A percentile compares a stretch with the other conserved stretches of the same genome.
Evolutionary conservation across 441 rosid species (phyloP).

Genomic region (Populus hybrid): DNA sequence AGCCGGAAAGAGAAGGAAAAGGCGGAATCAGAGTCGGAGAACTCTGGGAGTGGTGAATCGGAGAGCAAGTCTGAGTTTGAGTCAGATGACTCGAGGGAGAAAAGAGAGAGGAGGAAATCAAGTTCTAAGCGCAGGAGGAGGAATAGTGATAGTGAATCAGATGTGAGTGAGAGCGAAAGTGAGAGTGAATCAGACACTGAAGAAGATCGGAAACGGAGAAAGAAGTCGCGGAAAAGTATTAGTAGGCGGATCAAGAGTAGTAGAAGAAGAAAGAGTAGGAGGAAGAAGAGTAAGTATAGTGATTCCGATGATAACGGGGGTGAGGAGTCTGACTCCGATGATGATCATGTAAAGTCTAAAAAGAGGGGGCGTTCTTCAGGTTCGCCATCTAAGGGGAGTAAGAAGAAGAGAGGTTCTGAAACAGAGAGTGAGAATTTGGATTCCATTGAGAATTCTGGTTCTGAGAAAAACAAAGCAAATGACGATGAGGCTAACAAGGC

Average conservation of each 20-base stretch:
- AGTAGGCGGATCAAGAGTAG: slow-evolving; percentile 31
- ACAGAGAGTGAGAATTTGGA: slow-evolving; percentile 30
- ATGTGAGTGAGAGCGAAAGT: slow-evolving; percentile 37
- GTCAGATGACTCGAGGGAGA: slow-evolving; percentile 25
- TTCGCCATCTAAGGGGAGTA: slow-evolving; percentile 16
- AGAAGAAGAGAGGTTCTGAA: slow-evolving; percentile 36
- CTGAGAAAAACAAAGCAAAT: slow-evolving; percentile 22
- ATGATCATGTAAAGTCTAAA: slow-evolving; percentile 35
- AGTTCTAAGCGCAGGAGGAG: slow-evolving; percentile 25
- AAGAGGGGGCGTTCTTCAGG: slow-evolving; percentile 28
- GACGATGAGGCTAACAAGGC: slow-evolving; percentile 41
- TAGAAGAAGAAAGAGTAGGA: slow-evolving; percentile 37
- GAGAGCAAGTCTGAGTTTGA: slow-evolving; percentile 25
- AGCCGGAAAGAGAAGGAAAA: slow-evolving; percentile 31
- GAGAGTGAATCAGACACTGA: slow-evolving; percentile 42
- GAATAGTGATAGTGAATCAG: slow-evolving; percentile 34
- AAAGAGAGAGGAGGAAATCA: slow-evolving; percentile 17
- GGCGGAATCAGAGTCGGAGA: slow-evolving; percentile 27
- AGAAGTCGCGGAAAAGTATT: slow-evolving; percentile 32
- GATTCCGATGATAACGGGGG: slow-evolving; percentile 55
- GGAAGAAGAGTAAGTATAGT: slow-evolving; percentile 36
- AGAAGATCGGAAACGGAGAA: slow-evolving; percentile 41
- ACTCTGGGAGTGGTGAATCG: slow-evolving; percentile 17
- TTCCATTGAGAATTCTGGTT: slow-evolving; percentile 28
- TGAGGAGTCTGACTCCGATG: slow-evolving; percentile 29